A percentile compares a stretch with the other conserved stretches of the same genome.
Conservation (phyloP, 805 yeast genomes). For the Saccharomycopsis sp. region DNA sequence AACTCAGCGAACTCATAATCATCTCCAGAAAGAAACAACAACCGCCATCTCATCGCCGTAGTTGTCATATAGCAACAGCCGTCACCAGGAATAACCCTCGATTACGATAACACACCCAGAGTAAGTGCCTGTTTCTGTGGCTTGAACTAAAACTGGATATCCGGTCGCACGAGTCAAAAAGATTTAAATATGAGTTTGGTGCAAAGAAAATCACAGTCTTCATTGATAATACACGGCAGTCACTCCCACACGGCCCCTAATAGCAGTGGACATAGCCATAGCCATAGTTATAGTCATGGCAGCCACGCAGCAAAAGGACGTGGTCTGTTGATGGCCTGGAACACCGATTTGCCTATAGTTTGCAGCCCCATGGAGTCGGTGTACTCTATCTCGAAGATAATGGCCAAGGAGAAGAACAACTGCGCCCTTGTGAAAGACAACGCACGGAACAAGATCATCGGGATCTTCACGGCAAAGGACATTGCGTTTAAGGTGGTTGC, state of each 20-base stretch:
- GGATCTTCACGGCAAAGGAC: conserved; percentile 41
- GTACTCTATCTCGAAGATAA: conserved; percentile 29
- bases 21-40: too few relatives aligned
- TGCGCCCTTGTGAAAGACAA: conserved; percentile 34
- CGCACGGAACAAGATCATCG: conserved; percentile 28
- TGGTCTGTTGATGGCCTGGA: conserved; percentile 18
- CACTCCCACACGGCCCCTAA: neutral
- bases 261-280: too few relatives aligned
- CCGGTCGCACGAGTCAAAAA: neutral
- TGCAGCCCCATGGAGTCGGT: conserved; percentile 32
- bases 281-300: neutral
- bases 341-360: conserved; percentile 32
- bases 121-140: too few relatives aligned
- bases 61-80: too few relatives aligned
- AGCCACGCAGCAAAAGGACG: neutral
- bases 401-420: conserved; percentile 36
- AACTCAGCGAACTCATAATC: too few relatives aligned
- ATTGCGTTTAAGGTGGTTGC: conserved; percentile 39
- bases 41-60: too few relatives aligned
- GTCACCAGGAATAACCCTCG: too few relatives aligned
- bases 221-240: neutral
- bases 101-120: too few relatives aligned
- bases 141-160: too few relatives aligned
- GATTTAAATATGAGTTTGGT: neutral
- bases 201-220: neutral